phyloP scores from a whole-genome alignment of 148 eudicot genomes.

The Gaultheria prostrata region DNA sequence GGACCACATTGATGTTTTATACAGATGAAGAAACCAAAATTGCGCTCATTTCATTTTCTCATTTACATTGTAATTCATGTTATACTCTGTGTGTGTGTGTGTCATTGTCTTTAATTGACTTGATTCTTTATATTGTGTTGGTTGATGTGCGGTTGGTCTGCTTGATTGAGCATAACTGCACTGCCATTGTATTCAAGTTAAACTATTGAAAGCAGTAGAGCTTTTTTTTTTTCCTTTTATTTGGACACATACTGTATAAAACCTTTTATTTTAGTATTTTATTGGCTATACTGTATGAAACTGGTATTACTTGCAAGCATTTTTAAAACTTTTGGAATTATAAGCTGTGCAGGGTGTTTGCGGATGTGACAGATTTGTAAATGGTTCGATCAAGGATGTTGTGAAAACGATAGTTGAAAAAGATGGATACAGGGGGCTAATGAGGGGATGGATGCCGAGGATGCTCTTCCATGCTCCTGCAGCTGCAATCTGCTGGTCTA shows the following conservation, averaged over 20 bases:
- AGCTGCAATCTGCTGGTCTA: slow-evolving; percentile 86
- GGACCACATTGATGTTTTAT: background rate
- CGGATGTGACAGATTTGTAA: slow-evolving; percentile 74
- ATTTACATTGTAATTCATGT: background rate
- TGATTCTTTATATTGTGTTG: too few relatives aligned
- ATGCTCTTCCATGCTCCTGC: slow-evolving; percentile 94
- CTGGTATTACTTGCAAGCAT: background rate
- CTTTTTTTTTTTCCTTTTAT: too few relatives aligned
- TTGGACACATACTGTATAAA: too few relatives aligned
- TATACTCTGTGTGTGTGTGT: too few relatives aligned
- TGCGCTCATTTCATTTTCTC: background rate
- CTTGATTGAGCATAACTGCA: too few relatives aligned
- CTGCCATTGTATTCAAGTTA: background rate
- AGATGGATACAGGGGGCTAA: slow-evolving; percentile 73
- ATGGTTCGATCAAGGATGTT: slow-evolving; percentile 66
- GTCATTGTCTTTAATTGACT: too few relatives aligned
- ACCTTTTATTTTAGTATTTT: too few relatives aligned
- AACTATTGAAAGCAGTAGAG: background rate
- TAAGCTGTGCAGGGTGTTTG: slow-evolving; percentile 65
- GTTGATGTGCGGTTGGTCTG: too few relatives aligned
- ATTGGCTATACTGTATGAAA: too few relatives aligned
- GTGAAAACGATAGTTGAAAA: slow-evolving; percentile 53
- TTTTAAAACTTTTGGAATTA: background rate
- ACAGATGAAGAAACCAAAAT: background rate
- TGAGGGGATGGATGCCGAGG: slow-evolving; percentile 82